These are phyloP conservation scores for Pythium rhizo-oryzae DNA, from an alignment of 352 stramenopile species.

Conservation along the genomic window DNA sequence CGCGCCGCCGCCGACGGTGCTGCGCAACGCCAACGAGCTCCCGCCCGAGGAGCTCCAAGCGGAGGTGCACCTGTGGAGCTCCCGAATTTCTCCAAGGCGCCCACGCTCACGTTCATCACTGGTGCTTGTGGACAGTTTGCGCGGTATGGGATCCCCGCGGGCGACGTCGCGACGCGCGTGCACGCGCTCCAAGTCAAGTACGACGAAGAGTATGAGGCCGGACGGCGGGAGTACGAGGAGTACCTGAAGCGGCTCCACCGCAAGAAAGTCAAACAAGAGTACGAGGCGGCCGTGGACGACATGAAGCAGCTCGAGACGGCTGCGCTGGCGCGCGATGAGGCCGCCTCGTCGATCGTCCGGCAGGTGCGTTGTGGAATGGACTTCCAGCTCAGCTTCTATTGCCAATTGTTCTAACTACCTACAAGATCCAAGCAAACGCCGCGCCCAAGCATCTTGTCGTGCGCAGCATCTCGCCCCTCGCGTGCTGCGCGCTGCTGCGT, in stretches of 20 bases:
- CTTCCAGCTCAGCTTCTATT: neutral
- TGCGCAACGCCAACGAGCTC: conserved; percentile 48
- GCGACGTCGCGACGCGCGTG: conserved; percentile 48
- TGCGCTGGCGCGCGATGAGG: conserved; percentile 46
- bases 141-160: conserved; percentile 51
- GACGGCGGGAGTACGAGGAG: conserved; percentile 39
- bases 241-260: conserved; percentile 42
- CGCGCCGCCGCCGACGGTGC: conserved; percentile 35
- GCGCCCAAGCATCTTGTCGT: conserved; percentile 52
- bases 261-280: conserved; percentile 52
- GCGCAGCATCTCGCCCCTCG: conserved; percentile 47
- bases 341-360: conserved; percentile 48
- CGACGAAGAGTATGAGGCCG: conserved; percentile 61
- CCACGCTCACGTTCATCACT: too few species aligned
- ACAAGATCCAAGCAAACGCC: conserved; percentile 52
- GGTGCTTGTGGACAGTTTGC: conserved; percentile 35
- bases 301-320: conserved; percentile 42
- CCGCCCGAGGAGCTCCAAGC: conserved; percentile 57
- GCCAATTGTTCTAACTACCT: neutral
- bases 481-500: conserved; percentile 57
- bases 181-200: conserved; percentile 57
- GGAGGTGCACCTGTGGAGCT: conserved; percentile 38
- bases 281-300: conserved; percentile 40
- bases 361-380: conserved; percentile 28
- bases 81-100: neutral